Evolutionary conservation across 768 basidiomycete genomes (phyloP).

Genomic region (Sarcodon sp.): DNA sequence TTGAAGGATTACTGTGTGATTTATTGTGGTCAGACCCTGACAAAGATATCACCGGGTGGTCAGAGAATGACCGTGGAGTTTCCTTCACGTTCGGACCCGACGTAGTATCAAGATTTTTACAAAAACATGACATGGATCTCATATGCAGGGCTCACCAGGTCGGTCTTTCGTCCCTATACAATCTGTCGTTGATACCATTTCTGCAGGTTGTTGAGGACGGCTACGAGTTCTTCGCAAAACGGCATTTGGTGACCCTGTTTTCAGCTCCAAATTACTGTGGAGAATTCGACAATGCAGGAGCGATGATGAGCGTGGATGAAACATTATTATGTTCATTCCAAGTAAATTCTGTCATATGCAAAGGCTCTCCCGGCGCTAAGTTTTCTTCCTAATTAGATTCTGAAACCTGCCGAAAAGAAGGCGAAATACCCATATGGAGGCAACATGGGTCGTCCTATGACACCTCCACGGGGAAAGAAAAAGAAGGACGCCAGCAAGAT

Average conservation of each 20-base stretch:
- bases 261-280: constrained; percentile 94
- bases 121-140: constrained; percentile 99
- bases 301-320: constrained; percentile 99
- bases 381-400: constrained; percentile 42
- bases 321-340: constrained; percentile 97
- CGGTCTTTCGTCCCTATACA: not conserved
- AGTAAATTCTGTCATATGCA: constrained; percentile 24
- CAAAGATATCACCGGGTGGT: constrained; percentile 99
- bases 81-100: constrained; percentile 99
- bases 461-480: constrained; percentile 95
- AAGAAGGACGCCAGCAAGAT: constrained; percentile 79
- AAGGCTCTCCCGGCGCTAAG: not conserved
- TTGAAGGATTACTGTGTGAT: constrained; percentile 81
- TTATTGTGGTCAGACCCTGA: constrained; percentile 98
- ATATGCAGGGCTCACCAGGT: constrained; percentile 98
- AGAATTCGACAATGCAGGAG: constrained; percentile 98
- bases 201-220: constrained; percentile 92
- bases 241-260: constrained; percentile 93
- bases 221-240: constrained; percentile 97
- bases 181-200: constrained; percentile 1
- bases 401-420: constrained; percentile 99
- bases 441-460: constrained; percentile 79
- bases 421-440: constrained; percentile 84
- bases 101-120: constrained; percentile 94
- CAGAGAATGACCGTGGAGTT: constrained; percentile 97